These are phyloP conservation scores for Pseudognaphalium luteoalbum DNA, from an alignment of 129 eudicot genomes.

Conservation along the genomic window DNA sequence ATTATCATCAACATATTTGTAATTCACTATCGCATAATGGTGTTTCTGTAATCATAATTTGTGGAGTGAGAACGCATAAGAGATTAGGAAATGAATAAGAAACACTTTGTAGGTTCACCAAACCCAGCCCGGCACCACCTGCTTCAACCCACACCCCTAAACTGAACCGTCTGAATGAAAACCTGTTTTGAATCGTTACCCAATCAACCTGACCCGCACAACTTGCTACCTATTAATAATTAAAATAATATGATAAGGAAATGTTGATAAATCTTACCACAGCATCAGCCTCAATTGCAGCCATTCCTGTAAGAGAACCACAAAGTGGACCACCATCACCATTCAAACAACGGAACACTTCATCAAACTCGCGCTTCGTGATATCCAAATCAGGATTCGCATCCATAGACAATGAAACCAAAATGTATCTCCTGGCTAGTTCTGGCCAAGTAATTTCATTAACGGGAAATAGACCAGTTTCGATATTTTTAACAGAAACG, in stretches of 20 bases:
- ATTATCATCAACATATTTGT: no score
- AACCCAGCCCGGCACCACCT: neutral
- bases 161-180: neutral
- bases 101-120: neutral
- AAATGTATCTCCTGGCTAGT: slow-evolving; percentile 75
- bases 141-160: neutral
- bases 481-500: slow-evolving; percentile 45
- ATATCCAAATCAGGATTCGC: slow-evolving; percentile 66
- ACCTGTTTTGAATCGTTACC: neutral
- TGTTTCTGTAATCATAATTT: neutral
- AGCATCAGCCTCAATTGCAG: slow-evolving; percentile 94
- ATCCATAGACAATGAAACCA: slow-evolving; percentile 67
- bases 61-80: neutral
- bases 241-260: slow-evolving; percentile 7
- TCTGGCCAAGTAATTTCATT: slow-evolving; percentile 98
- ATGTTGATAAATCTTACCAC: slow-evolving; percentile 48
- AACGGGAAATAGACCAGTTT: slow-evolving; percentile 62
- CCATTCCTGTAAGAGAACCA: slow-evolving; percentile 72
- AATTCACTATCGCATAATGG: neutral
- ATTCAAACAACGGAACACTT: slow-evolving; percentile 73
- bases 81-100: neutral
- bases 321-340: slow-evolving; percentile 95
- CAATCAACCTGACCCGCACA: neutral
- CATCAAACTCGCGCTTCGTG: slow-evolving; percentile 60
- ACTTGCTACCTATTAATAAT: neutral